A percentile compares a stretch with the other conserved stretches of the same genome.
Conservation (phyloP, 192 early-diverging fungal genomes). For the Coemansia sp. region DNA sequence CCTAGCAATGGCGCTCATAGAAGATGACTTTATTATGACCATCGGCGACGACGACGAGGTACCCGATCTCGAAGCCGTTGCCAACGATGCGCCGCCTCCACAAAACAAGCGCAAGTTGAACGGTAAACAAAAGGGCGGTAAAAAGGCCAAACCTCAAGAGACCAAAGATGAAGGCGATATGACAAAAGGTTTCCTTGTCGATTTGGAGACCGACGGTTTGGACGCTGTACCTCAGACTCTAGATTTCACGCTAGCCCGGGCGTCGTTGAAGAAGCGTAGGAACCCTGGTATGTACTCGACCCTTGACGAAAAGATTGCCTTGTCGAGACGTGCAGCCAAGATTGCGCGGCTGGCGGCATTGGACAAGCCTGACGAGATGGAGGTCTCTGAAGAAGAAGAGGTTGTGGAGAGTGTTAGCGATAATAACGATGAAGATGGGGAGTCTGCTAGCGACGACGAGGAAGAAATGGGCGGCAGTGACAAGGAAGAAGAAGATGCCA, state of each 20-base stretch:
- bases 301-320: constrained; percentile 55
- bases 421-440: constrained; percentile 39
- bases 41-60: constrained; percentile 70
- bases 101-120: constrained; percentile 17
- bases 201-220: constrained; percentile 66
- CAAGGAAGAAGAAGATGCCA: constrained; percentile 4
- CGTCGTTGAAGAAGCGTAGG: constrained; percentile 66
- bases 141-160: constrained; percentile 28
- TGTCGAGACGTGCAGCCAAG: constrained; percentile 23
- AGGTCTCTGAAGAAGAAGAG: constrained; percentile 27
- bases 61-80: constrained; percentile 57
- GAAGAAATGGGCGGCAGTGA: background rate
- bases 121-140: constrained; percentile 26
- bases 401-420: constrained; percentile 12
- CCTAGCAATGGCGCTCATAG: constrained; percentile 20
- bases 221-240: constrained; percentile 66
- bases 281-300: constrained; percentile 43
- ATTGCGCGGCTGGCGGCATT: background rate
- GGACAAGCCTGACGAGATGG: background rate
- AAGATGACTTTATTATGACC: constrained; percentile 72
- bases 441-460: constrained; percentile 53
- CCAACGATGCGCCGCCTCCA: constrained; percentile 16
- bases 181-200: background rate
- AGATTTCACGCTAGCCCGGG: constrained; percentile 82
- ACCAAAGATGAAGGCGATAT: constrained; percentile 12